Evolutionary conservation across 2,329 filamentous ascomycete species (phyloP).

Genomic region (Fusarium sp.): DNA sequence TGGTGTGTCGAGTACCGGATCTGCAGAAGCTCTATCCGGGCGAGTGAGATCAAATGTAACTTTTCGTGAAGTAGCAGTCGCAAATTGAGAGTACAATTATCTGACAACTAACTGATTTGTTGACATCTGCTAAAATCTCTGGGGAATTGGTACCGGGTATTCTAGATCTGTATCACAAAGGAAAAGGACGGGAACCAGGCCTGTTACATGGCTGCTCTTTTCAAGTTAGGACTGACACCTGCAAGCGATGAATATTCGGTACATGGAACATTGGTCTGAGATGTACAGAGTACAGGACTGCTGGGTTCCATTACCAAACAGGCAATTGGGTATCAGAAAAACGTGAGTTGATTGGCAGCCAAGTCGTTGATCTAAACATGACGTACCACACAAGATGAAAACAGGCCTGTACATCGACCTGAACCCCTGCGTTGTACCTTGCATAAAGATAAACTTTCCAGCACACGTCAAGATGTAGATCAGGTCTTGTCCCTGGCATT

Average conservation of each 20-base stretch:
- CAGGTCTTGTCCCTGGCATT: not conserved
- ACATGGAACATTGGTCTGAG: too few species aligned
- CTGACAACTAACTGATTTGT: too few species aligned
- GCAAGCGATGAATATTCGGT: too few species aligned
- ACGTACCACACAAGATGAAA: not conserved
- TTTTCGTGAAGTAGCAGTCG: too few species aligned
- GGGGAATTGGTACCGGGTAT: too few species aligned
- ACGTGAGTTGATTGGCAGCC: not conserved
- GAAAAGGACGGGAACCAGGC: too few species aligned
- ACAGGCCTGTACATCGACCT: not conserved
- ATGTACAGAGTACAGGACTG: too few species aligned
- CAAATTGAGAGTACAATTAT: too few species aligned
- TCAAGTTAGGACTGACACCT: too few species aligned
- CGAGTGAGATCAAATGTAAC: not conserved
- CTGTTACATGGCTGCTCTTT: too few species aligned
- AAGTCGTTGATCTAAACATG: not conserved
- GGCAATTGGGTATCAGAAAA: not conserved
- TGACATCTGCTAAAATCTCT: too few species aligned
- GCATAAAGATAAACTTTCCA: not conserved
- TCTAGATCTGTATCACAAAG: too few species aligned
- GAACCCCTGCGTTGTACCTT: not conserved
- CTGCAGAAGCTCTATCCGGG: not conserved
- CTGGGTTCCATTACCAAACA: not conserved
- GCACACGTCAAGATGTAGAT: not conserved
- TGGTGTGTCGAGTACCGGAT: not conserved